phyloP scores from a whole-genome alignment of 108 stramenopile genomes.

The Skeletonema costatum region DNA sequence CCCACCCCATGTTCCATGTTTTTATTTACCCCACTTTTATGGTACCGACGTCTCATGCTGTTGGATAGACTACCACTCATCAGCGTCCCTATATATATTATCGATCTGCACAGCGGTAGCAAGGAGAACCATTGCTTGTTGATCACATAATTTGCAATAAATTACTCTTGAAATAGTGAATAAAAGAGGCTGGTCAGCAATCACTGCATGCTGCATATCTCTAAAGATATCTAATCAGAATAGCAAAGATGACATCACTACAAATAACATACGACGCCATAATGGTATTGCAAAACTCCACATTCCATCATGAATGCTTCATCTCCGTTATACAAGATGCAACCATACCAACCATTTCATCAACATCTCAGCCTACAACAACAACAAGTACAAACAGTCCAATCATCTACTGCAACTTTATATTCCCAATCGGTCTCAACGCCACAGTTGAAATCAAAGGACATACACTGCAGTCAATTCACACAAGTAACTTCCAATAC shows the following conservation, averaged over 20 bases:
- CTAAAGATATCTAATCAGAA: not conserved
- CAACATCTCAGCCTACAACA: not conserved
- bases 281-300: conserved; percentile 1
- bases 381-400: not conserved
- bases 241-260: not conserved
- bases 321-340: not conserved
- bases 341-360: not conserved
- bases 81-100: too few species aligned
- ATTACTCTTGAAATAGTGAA: too few species aligned
- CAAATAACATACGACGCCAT: not conserved
- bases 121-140: too few species aligned
- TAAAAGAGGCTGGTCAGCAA: not conserved
- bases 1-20: too few species aligned
- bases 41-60: too few species aligned
- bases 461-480: not conserved
- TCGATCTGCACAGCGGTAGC: too few species aligned
- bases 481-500: not conserved
- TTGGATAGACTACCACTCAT: too few species aligned
- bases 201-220: not conserved
- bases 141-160: too few species aligned
- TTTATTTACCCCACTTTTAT: too few species aligned
- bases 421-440: conserved; percentile 3
- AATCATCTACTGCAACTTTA: conserved; percentile 4
- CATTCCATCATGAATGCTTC: conserved; percentile 7
- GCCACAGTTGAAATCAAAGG: conserved; percentile 13